Evolutionary conservation across 2,329 filamentous ascomycete genomes (phyloP), one percentile per base, ranked within the genome.

Genomic region (Leptographium wingfieldii): DNA sequence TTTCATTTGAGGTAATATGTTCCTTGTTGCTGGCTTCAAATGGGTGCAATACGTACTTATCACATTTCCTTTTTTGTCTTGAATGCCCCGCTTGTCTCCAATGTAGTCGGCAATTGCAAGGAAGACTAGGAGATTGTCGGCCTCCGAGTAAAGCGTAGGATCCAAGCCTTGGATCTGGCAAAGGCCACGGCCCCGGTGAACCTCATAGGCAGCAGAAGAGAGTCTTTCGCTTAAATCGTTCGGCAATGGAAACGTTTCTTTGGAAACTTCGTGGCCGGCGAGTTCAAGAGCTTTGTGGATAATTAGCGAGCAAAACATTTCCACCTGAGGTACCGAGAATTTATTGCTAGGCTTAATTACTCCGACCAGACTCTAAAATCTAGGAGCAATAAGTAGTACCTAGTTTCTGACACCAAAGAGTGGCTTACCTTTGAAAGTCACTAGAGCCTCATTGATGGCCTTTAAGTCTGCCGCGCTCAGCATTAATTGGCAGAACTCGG

Each of bases 101-200:
- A 86, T 74, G 65, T 85, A 77, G 59, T 75, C 77, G 1, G 81
- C 74, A 12, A 86, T 69, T 0, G 80, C 83, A 5, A 83, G 73
- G 64, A 81, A 84, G 52, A 84, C 71, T 5, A 77, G 73, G 19
- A 80, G 69, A 58, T 79, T 80, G 57, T 85, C 80, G 62, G 82
- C 77, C 29, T 74, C 70, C 3, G 75, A 74, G 67, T 80, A 79
- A 1, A 68, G 70, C 2, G 69, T 65, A 0, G 77, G 72, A 16
- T 77, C 73, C 1, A 86, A 69, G 3, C 83, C 83, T 5, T 76
- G 75, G 48, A 86, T 67, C 10, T 85, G 73, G 56, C 75, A 75
- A 63, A 86, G 76, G 0, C 82, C 83, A 9, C 64, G 66, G 3
- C 75, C 76, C 10, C 68, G 62, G 59, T 79, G 73, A 31, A 80